Base-by-base conservation (phyloP, 192 early-diverging fungal species). In the Entomortierella beljakovae region DNA sequence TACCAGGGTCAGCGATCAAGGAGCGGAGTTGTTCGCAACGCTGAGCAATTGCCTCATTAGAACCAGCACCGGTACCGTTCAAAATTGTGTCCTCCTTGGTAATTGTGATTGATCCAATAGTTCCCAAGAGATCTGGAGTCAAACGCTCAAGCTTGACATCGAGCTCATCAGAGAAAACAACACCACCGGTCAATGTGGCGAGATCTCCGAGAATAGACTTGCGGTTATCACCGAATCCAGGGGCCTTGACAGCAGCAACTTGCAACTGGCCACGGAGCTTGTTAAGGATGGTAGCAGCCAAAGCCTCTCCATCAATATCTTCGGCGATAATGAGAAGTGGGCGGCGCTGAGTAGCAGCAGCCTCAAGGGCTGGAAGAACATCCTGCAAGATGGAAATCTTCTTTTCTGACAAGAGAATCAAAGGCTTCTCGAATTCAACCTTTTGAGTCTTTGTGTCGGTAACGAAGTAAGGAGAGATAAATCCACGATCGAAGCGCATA, bases 1-100 rank as follows among this genome's bases (percentile, higher is more conserved):
- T 92, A 54, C 92, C 84, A 25, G 86, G 29, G 62, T 91, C 89
- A 77, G 81, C 86, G 64, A 99, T 98, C 67, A 95, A 88, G 22
- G 90, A 85, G 77, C 98, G 97, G 84, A 99, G 94, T 87, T 99
- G 97, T 82, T 99, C 97, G 81, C 97, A 94, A 67, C 98, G 95
- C 84, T 96, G 92, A 80, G 86, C 86, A 82, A 99, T 89, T 49
- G 84, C 77, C 64, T 96, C 97, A 87, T 95, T 97, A 84, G 87
- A 83, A 61, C 97, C 97, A 37, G 89, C 93, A 49, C 98, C 97
- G 81, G 99, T 98, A 57, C 99, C 90, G 67, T 79, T 79, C 82
- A 99, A 91, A 67, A 98, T 95, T 20, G 98, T 99, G 83, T 99
- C 96, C 85, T 99, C 98, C 90, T 99, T 99, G 81, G 97, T 98